These are phyloP conservation scores for Claviceps humidiphila DNA, from an alignment of 2,329 filamentous ascomycete species.

Conservation along the genomic window DNA sequence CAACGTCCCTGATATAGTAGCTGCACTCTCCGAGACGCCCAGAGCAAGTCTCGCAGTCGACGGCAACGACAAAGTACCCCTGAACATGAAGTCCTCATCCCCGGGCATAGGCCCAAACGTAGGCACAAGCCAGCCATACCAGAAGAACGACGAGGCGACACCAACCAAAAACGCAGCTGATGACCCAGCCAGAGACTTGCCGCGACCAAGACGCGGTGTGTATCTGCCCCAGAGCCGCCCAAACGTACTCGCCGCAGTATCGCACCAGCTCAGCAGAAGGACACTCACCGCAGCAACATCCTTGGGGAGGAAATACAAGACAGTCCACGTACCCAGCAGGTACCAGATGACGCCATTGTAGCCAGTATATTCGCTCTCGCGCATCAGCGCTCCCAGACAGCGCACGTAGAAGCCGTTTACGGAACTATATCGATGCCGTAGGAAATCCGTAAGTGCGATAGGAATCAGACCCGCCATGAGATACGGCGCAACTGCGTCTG, in stretches of 20 bases:
- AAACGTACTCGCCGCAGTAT: conserved; percentile 91
- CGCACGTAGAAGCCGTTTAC: conserved; percentile 83
- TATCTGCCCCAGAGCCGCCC: conserved; percentile 81
- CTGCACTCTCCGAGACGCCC: conserved; percentile 44
- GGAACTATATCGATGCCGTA: conserved; percentile 68
- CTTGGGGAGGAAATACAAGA: conserved; percentile 80
- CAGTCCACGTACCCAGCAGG: conserved; percentile 76
- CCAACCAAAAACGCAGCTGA: conserved; percentile 73
- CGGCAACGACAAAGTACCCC: conserved; percentile 61
- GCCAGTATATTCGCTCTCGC: conserved; percentile 83
- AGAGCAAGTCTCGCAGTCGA: conserved; percentile 41
- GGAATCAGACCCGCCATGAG: conserved; percentile 71
- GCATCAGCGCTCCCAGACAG: conserved; percentile 80
- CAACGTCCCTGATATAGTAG: conserved; percentile 52
- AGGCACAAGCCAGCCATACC: conserved; percentile 80
- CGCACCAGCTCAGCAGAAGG: conserved; percentile 90
- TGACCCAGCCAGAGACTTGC: conserved; percentile 86
- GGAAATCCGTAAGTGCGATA: conserved; percentile 66
- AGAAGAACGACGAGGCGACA: conserved; percentile 67
- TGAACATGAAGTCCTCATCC: conserved; percentile 65
- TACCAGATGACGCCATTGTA: conserved; percentile 98
- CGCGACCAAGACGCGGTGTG: conserved; percentile 69
- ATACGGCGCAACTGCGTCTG: conserved; percentile 66
- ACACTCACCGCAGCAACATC: conserved; percentile 84
- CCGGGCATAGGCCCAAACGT: conserved; percentile 51